phyloP scores from a whole-genome alignment of 768 basidiomycete species.

The Russula ochroleuca region DNA sequence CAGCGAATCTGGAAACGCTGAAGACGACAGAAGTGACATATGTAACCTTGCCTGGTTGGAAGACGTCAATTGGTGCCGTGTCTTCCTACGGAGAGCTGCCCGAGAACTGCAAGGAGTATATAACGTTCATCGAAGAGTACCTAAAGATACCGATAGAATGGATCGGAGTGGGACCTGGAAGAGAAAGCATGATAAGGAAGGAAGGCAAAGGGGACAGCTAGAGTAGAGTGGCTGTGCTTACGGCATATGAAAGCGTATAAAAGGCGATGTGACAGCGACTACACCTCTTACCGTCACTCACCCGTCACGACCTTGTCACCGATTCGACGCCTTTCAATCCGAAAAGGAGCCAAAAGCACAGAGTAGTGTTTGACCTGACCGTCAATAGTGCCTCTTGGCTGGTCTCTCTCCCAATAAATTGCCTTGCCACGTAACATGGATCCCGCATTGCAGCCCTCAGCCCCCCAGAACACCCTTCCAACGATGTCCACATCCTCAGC shows the following conservation, averaged over 20 bases:
- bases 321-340: slow-evolving; percentile 27
- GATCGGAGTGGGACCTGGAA: slow-evolving; percentile 88
- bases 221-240: slow-evolving; percentile 24
- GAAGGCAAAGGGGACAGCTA: neutral
- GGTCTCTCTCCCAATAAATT: slow-evolving; percentile 15
- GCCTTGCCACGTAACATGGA: slow-evolving; percentile 19
- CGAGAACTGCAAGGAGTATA: slow-evolving; percentile 77
- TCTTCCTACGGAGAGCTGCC: slow-evolving; percentile 73
- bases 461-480: slow-evolving; percentile 19
- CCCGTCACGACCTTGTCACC: slow-evolving; percentile 37
- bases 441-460: slow-evolving; percentile 28
- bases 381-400: slow-evolving; percentile 6
- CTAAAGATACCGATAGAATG: slow-evolving; percentile 74
- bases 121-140: slow-evolving; percentile 79
- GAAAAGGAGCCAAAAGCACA: slow-evolving; percentile 17
- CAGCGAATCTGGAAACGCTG: slow-evolving; percentile 83
- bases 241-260: slow-evolving; percentile 32
- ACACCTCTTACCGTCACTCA: slow-evolving; percentile 30
- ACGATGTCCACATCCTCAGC: slow-evolving; percentile 34
- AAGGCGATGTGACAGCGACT: slow-evolving; percentile 32
- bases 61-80: slow-evolving; percentile 62
- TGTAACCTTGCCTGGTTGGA: slow-evolving; percentile 89
- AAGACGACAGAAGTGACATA: slow-evolving; percentile 80
- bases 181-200: slow-evolving; percentile 67
- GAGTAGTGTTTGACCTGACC: slow-evolving; percentile 4